Evolutionary conservation across 177 flowering plant genomes (phyloP), one percentile per base, ranked within the genome.

Genomic region (Tripterygium wilfordii): DNA sequence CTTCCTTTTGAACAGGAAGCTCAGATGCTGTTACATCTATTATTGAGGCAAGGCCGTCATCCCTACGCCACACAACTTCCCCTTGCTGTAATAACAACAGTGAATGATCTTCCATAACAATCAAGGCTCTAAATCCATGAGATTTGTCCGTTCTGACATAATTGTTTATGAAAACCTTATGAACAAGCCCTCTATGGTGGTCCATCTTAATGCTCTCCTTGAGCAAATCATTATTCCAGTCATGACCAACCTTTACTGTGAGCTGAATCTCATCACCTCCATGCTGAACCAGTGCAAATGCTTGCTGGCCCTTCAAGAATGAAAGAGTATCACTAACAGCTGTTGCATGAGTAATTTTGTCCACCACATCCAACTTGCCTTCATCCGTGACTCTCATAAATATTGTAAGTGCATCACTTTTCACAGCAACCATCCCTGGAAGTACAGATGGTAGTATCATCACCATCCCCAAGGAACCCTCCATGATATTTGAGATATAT

Each of bases 31-130:
- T 77, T 35, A 79, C 82, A 68, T 80, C 96, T 41, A 83, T 54
- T 56, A 92, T 62, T 28, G 99, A 92, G 47, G 95, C 96, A 55
- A 92, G 88, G 28, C 96, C 91, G 64, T 92, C 99, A 58, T 89
- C 99, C 68, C 97, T 76, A 48, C 75, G 69, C 99, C 99, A 94
- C 15, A 94, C 99, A 75, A 87, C 72, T 48, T 66, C 83, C 54
- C 99, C 97, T 65, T 94, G 99, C 49, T 94, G 99, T 33, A 89
- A 38, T 53, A 94, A 65, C 50, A 83, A 51, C 24, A 87, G 68
- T 14, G 99, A 89, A 67, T 94, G 88, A 68, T 94, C 99, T 62
- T 89, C 96, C 97, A 89, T 89, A 32, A 87, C 89, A 76, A 89
- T 71, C 72, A 94, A 74, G 24, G 89, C 97, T 66, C 99, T 79